These are phyloP conservation scores for Bipolaris oryzae DNA, from an alignment of 2,329 filamentous ascomycete genomes.

Conservation along the genomic window DNA sequence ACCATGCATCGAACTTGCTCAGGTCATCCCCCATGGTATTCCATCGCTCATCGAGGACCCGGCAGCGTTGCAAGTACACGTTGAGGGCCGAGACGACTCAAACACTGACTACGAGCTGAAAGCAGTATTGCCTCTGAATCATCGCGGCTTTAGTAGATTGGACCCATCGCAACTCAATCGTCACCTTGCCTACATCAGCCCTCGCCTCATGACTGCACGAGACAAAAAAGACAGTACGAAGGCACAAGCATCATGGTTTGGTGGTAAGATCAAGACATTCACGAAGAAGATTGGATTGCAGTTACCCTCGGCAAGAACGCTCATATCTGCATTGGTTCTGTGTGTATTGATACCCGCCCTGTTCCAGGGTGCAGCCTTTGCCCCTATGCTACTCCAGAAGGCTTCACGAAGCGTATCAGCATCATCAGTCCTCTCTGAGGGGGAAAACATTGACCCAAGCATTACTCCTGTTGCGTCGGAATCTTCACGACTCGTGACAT, in stretches of 20 bases:
- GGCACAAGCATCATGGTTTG: slow-evolving; percentile 6
- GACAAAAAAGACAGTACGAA: slow-evolving; percentile 3
- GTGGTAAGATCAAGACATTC: slow-evolving; percentile 10
- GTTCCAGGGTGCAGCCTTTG: slow-evolving; percentile 20
- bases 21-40: slow-evolving; percentile 34
- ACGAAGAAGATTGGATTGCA: slow-evolving; percentile 14
- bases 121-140: slow-evolving; percentile 43
- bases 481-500: slow-evolving; percentile 4
- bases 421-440: slow-evolving; percentile 8
- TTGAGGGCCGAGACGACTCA: slow-evolving; percentile 38
- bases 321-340: slow-evolving; percentile 21
- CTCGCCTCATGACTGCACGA: slow-evolving; percentile 22
- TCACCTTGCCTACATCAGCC: slow-evolving; percentile 44
- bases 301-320: slow-evolving; percentile 9
- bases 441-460: slow-evolving; percentile 5
- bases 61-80: slow-evolving; percentile 35
- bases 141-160: slow-evolving; percentile 41
- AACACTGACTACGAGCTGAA: slow-evolving; percentile 32
- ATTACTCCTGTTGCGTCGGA: slow-evolving; percentile 9
- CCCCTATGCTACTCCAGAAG: slow-evolving; percentile 20
- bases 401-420: slow-evolving; percentile 7
- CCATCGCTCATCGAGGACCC: slow-evolving; percentile 27
- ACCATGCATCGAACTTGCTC: slow-evolving; percentile 41
- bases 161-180: slow-evolving; percentile 47
- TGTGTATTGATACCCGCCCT: slow-evolving; percentile 25